These are phyloP conservation scores for Manihot esculenta DNA, from an alignment of 441 rosid genomes.

Conservation along the genomic window DNA sequence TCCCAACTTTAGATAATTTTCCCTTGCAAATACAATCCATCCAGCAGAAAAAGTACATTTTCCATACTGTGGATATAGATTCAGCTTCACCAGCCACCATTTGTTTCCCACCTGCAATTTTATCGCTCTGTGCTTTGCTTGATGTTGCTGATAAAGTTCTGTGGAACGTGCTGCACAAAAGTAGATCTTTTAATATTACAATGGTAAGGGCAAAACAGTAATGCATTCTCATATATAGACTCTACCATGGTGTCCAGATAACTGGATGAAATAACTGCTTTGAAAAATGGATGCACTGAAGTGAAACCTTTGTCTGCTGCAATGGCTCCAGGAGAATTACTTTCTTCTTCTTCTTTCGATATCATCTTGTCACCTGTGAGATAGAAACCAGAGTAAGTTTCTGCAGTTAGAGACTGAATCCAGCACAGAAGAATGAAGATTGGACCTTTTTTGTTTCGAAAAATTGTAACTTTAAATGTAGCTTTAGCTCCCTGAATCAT, in stretches of 20 bases:
- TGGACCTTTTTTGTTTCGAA: neutral
- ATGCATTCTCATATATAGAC: neutral
- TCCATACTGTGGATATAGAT: neutral
- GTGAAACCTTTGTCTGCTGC: neutral
- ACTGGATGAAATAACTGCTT: neutral
- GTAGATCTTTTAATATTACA: neutral
- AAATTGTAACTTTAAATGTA: conserved; percentile 9
- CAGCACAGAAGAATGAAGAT: neutral
- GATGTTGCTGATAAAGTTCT: neutral
- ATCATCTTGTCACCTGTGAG: neutral
- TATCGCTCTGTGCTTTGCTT: neutral
- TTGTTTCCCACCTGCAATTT: conserved; percentile 18
- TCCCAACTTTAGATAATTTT: conserved; percentile 23
- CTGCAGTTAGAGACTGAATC: neutral
- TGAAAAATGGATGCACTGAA: neutral
- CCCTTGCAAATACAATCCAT: conserved; percentile 18
- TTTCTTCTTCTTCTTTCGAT: neutral
- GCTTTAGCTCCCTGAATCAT: neutral
- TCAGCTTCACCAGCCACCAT: conserved; percentile 21
- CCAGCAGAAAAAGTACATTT: conserved; percentile 11
- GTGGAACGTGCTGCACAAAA: conserved; percentile 23
- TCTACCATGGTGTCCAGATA: neutral
- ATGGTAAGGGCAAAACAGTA: neutral
- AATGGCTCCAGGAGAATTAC: neutral
- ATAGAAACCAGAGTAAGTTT: conserved; percentile 1